A percentile compares a stretch with the other conserved stretches of the same genome.
Evolutionary conservation across 768 basidiomycete genomes (phyloP).

Genomic region (Panaeolus papilionaceus): DNA sequence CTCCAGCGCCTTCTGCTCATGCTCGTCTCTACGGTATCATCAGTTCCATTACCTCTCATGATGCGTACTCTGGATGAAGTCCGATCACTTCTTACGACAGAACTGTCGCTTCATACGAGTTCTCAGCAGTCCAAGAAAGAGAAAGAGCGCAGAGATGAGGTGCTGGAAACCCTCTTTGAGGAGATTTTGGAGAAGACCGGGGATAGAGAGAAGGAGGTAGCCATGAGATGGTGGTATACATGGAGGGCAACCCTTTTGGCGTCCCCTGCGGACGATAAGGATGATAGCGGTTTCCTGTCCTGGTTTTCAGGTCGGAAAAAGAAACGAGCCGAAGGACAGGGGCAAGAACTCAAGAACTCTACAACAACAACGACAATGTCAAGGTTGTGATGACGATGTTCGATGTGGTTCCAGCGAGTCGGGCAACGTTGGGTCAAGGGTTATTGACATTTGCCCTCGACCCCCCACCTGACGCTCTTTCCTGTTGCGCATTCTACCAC

Average conservation of each 20-base stretch:
- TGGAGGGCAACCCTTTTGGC: constrained; percentile 34
- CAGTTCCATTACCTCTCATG: constrained; percentile 64
- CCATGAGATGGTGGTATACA: constrained; percentile 77
- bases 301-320: constrained; percentile 22
- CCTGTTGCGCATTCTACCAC: background rate
- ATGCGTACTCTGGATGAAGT: constrained; percentile 60
- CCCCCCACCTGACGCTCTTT: background rate
- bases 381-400: constrained; percentile 27
- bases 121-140: constrained; percentile 31
- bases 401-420: constrained; percentile 7
- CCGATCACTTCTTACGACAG: constrained; percentile 35
- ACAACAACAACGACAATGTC: constrained; percentile 12
- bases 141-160: constrained; percentile 42
- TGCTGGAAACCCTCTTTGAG: constrained; percentile 63
- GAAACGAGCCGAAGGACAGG: constrained; percentile 4
- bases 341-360: constrained; percentile 8
- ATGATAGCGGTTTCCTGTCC: constrained; percentile 15
- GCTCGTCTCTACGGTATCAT: constrained; percentile 68
- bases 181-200: constrained; percentile 71
- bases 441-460: background rate
- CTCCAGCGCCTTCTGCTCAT: constrained; percentile 67
- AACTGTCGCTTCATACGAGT: constrained; percentile 13
- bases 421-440: background rate
- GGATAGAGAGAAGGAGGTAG: constrained; percentile 71
- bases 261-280: constrained; percentile 20